These are phyloP conservation scores for Sanghuangporus baumii DNA, from an alignment of 1,284 basidiomycete species.

Conservation along the genomic window DNA sequence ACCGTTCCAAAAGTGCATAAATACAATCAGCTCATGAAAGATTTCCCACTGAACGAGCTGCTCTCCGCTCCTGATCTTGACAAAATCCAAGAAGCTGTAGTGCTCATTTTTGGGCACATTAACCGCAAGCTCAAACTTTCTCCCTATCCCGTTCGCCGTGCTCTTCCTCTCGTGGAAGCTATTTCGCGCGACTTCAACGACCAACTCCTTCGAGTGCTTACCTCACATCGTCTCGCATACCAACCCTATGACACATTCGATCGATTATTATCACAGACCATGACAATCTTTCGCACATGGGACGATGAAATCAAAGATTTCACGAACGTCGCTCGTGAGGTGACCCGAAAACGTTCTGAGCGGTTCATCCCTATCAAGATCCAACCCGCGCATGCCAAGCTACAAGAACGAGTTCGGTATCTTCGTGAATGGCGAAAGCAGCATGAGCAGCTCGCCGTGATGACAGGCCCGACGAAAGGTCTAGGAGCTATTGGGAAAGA, in stretches of 20 bases:
- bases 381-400: constrained; percentile 81
- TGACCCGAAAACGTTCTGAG: constrained; percentile 87
- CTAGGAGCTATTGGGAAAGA: constrained; percentile 67
- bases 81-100: constrained; percentile 87
- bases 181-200: constrained; percentile 98
- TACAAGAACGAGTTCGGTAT: constrained; percentile 88
- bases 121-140: constrained; percentile 94
- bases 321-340: constrained; percentile 93
- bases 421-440: constrained; percentile 92
- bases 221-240: constrained; percentile 86
- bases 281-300: constrained; percentile 89
- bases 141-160: constrained; percentile 93
- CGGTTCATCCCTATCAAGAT: constrained; percentile 98
- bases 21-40: constrained; percentile 98
- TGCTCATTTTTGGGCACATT: constrained; percentile 88
- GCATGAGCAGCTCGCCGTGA: constrained; percentile 94
- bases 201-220: constrained; percentile 87
- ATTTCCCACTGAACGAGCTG: constrained; percentile 95
- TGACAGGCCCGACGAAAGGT: constrained; percentile 93
- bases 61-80: constrained; percentile 94
- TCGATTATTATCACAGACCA: constrained; percentile 71
- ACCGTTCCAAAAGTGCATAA: constrained; percentile 69
- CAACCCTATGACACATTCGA: constrained; percentile 95
- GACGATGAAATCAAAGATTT: constrained; percentile 98
- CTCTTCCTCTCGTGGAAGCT: constrained; percentile 94